Conservation (phyloP, 345 rosid species). For the Hevea brasiliensis region DNA sequence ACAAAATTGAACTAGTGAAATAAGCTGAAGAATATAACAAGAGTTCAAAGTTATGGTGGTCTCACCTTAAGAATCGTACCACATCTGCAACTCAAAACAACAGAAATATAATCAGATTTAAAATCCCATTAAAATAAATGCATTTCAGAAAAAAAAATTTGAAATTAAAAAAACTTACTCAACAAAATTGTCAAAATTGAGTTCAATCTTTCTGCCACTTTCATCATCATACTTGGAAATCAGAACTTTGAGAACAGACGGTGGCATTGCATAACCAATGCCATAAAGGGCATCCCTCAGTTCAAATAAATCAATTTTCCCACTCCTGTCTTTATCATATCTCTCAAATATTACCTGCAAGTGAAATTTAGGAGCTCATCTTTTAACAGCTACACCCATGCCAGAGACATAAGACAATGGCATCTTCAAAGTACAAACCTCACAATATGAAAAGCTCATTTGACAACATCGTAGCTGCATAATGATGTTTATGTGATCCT, state of each 20-base stretch:
- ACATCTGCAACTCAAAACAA: conserved; percentile 47
- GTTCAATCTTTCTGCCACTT: conserved; percentile 46
- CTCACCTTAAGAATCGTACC: conserved; percentile 75
- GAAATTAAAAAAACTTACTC: conserved; percentile 50
- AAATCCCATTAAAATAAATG: not conserved
- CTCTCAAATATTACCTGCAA: conserved; percentile 60
- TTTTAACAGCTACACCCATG: not conserved
- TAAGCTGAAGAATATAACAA: not conserved
- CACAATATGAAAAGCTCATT: no score
- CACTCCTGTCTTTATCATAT: conserved; percentile 65
- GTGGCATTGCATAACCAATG: conserved; percentile 56
- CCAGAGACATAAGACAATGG: not conserved
- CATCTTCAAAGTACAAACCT: not conserved
- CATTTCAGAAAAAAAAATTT: not conserved
- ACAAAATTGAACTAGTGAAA: no score
- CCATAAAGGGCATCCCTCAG: conserved; percentile 62
- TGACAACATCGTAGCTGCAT: no score
- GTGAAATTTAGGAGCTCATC: not conserved
- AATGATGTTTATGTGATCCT: no score
- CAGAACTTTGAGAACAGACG: conserved; percentile 59
- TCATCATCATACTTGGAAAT: conserved; percentile 51
- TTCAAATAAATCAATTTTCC: conserved; percentile 56
- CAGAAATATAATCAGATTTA: conserved; percentile 4
- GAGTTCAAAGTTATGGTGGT: not conserved
- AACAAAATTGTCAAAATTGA: conserved; percentile 59